These are phyloP conservation scores for Senna tora DNA, from an alignment of 306 rosid genomes.

Conservation along the genomic window DNA sequence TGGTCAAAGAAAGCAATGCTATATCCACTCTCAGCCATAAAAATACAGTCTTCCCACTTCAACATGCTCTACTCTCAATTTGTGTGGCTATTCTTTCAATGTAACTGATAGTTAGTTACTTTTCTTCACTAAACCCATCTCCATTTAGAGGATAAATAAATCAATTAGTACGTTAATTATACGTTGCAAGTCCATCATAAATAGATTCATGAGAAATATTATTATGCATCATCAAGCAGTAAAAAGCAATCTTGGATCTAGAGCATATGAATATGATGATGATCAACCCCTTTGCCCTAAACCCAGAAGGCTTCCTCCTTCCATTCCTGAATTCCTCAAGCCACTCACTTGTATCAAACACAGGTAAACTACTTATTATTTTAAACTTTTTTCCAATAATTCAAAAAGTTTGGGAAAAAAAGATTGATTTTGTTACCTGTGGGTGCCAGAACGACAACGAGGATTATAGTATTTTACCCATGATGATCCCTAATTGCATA, in stretches of 20 bases:
- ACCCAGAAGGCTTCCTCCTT: slow-evolving; percentile 59
- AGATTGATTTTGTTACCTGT: too few relatives aligned
- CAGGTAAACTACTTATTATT: slow-evolving; percentile 35
- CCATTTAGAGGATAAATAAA: slow-evolving; percentile 41
- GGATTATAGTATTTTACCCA: too few relatives aligned
- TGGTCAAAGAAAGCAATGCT: slow-evolving; percentile 50
- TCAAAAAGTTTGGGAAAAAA: too few relatives aligned
- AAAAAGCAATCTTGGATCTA: slow-evolving; percentile 56
- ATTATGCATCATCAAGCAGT: slow-evolving; percentile 62
- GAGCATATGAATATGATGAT: slow-evolving; percentile 26
- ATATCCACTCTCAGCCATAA: slow-evolving; percentile 56
- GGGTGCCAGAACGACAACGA: too few relatives aligned
- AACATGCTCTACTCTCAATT: slow-evolving; percentile 47
- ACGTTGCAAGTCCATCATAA: too few relatives aligned
- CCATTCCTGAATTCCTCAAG: slow-evolving; percentile 68
- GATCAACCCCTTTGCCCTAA: slow-evolving; percentile 75
- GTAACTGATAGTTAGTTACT: not conserved
- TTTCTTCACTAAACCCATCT: slow-evolving; percentile 40
- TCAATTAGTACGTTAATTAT: slow-evolving; percentile 32
- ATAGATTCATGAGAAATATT: not conserved
- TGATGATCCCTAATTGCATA: too few relatives aligned
- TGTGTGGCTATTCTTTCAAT: slow-evolving; percentile 52
- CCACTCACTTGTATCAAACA: slow-evolving; percentile 63
- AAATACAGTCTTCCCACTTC: slow-evolving; percentile 36
- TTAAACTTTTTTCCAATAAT: too few relatives aligned